Base-by-base conservation (phyloP, 352 stramenopile species). In the Salisapilia sapeloensis region DNA sequence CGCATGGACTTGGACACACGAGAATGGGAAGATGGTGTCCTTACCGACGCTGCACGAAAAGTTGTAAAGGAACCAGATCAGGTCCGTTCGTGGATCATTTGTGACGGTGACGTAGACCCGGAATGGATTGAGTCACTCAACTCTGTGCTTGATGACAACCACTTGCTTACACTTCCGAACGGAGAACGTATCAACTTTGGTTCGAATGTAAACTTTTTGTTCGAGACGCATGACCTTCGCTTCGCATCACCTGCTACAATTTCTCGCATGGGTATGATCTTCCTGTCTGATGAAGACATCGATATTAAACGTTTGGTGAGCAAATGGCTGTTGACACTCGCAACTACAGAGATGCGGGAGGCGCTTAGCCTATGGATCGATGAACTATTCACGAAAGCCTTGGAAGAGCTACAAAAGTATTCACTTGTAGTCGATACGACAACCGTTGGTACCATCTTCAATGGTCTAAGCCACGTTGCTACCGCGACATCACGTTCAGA, bases 101-200 rank as follows among this genome's bases (percentile, higher is more conserved):
- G 82, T 38, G 92, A 97, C 40, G 92, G 92, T 5, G 90, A 97
- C 35, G 87, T 97, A 11, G 92, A 97, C 41, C 84, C 92, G 0
- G 85, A 96, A 44, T 97, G 91, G 92, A 97, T 97, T 38, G 92
- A 97, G 51, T 93, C 67, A 14, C 48, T 97, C 0, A 97, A 97
- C 44, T 96, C 83, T 0, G 92, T 97, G 2, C 40, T 97, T 1
- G 91, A 97, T 28, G 92, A 98, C 48, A 98, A 98, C 47, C 78
- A 96, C 35, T 38, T 98, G 17, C 63, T 98, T 6, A 97, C 92
- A 7, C 47, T 98, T 26, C 91, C 92, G 2, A 98, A 96, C 33
- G 92, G 92, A 23, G 92, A 98, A 38, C 76, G 92, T 14, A 97
- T 98, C 42, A 90, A 72, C 50, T 96, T 98, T 40, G 83, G 82